Conservation (phyloP, 371 early-diverging fungal genomes). For the Synchytrium microbalum region DNA sequence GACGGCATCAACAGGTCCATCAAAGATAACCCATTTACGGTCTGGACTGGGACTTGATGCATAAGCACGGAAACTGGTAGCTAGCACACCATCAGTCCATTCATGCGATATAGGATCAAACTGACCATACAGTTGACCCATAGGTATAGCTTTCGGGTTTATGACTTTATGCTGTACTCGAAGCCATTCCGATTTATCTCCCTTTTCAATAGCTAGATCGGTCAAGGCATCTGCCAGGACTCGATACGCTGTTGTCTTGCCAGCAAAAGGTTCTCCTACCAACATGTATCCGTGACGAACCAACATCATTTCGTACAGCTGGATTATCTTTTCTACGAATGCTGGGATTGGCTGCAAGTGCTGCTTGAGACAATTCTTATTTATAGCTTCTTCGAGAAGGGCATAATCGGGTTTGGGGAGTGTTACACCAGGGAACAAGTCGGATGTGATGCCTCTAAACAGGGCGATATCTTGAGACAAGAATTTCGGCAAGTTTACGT, state of each 20-base stretch:
- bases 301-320: conserved; percentile 53
- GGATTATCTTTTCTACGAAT: conserved; percentile 47
- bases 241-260: conserved; percentile 43
- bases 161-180: conserved; percentile 40
- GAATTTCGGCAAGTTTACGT: conserved; percentile 52
- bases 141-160: conserved; percentile 51
- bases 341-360: conserved; percentile 39
- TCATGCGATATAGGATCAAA: conserved; percentile 52
- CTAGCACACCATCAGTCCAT: conserved; percentile 55
- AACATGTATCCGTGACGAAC: conserved; percentile 55
- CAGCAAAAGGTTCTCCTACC: conserved; percentile 49
- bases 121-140: conserved; percentile 51
- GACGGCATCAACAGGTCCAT: conserved; percentile 53
- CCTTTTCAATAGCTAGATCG: conserved; percentile 25
- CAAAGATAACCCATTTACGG: conserved; percentile 55
- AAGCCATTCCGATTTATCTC: conserved; percentile 28
- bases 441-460: conserved; percentile 47
- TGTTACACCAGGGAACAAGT: conserved; percentile 47
- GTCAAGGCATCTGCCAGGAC: conserved; percentile 44
- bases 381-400: conserved; percentile 34
- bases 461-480: conserved; percentile 49
- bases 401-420: conserved; percentile 50
- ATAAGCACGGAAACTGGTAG: conserved; percentile 38
- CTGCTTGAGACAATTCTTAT: conserved; percentile 30
- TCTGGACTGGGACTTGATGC: conserved; percentile 40